Conservation (phyloP, 139 green algal species). For the Marvania coccoides region DNA sequence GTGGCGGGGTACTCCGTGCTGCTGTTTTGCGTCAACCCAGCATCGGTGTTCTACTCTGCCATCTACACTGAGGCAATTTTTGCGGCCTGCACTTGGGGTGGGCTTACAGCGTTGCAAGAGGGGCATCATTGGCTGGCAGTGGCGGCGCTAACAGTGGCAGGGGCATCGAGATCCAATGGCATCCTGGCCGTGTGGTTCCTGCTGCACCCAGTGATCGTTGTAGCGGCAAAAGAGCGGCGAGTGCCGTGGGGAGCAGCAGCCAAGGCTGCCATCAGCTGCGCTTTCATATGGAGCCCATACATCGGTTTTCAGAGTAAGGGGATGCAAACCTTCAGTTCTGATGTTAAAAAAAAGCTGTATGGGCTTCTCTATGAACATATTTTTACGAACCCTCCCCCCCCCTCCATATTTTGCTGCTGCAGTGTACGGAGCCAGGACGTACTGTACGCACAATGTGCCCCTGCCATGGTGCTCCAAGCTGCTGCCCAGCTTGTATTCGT, state of each 20-base stretch:
- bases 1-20: conserved; percentile 45
- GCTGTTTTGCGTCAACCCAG: conserved; percentile 69
- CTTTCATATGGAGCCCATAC: conserved; percentile 13
- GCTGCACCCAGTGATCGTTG: too few relatives aligned
- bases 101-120: conserved; percentile 24
- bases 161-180: conserved; percentile 52
- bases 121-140: not conserved
- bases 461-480: conserved; percentile 52
- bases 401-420: not conserved
- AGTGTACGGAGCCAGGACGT: not conserved
- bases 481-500: conserved; percentile 65
- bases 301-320: conserved; percentile 8
- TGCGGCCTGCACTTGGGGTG: conserved; percentile 44
- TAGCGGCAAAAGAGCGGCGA: too few relatives aligned
- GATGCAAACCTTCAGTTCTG: conserved; percentile 32
- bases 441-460: not conserved
- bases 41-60: conserved; percentile 71
- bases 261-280: not conserved
- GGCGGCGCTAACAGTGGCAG: conserved; percentile 18
- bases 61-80: conserved; percentile 84
- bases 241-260: not conserved
- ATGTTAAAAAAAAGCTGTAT: too few relatives aligned
- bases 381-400: not conserved
- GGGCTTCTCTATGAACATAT: too few relatives aligned
- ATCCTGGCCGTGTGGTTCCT: conserved; percentile 23